Evolutionary conservation across 192 early-diverging fungal species (phyloP).

Genomic region (Gorgonomyces haynaldii): DNA sequence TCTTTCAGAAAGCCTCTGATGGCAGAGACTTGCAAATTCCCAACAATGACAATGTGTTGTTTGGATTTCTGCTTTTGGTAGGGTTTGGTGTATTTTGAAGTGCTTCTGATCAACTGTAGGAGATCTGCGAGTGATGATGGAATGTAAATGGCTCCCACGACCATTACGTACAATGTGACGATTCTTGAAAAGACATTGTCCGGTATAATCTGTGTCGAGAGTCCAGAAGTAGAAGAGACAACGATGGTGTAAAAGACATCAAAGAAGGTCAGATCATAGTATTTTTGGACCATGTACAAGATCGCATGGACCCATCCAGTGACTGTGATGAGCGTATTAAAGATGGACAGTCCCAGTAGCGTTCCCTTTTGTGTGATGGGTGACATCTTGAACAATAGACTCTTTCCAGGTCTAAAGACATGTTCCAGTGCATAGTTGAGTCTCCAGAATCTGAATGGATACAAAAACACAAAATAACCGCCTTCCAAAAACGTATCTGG

Average conservation of each 20-base stretch:
- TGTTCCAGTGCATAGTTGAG: slow-evolving; percentile 40
- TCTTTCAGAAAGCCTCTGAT: slow-evolving; percentile 62
- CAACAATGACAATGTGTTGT: slow-evolving; percentile 55
- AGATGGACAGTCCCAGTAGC: slow-evolving; percentile 45
- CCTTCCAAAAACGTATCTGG: slow-evolving; percentile 49
- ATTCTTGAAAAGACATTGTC: slow-evolving; percentile 25
- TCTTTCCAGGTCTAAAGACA: slow-evolving; percentile 33
- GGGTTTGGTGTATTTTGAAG: slow-evolving; percentile 42
- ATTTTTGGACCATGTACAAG: slow-evolving; percentile 39
- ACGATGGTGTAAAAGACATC: slow-evolving; percentile 25
- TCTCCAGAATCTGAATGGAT: slow-evolving; percentile 58
- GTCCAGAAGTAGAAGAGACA: slow-evolving; percentile 44
- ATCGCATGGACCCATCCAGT: slow-evolving; percentile 58
- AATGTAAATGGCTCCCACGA: slow-evolving; percentile 59
- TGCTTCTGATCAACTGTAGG: slow-evolving; percentile 43
- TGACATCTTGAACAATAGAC: slow-evolving; percentile 29
- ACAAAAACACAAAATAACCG: slow-evolving; percentile 24
- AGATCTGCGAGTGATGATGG: slow-evolving; percentile 55
- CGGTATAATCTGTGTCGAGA: slow-evolving; percentile 55
- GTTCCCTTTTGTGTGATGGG: slow-evolving; percentile 52
- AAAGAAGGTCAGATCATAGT: slow-evolving; percentile 21
- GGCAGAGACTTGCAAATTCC: slow-evolving; percentile 40
- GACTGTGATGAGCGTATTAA: slow-evolving; percentile 58
- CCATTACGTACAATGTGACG: slow-evolving; percentile 55
- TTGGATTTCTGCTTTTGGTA: slow-evolving; percentile 27